Conservation (phyloP, 106 monocot genomes). For the Alisma plantagoaquatica region DNA sequence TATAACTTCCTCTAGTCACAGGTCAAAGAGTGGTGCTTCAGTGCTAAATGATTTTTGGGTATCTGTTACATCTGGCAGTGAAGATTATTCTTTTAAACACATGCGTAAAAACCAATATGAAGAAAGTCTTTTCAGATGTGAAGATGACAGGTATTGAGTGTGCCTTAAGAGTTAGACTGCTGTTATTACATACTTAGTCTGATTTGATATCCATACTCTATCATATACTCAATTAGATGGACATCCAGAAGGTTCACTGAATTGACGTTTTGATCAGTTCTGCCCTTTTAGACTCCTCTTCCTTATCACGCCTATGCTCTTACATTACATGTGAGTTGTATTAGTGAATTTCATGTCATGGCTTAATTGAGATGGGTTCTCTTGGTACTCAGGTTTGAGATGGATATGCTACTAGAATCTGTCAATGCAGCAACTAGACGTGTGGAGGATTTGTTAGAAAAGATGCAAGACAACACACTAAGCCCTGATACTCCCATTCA, state of each 20-base stretch:
- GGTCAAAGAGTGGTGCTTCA: conserved; percentile 58
- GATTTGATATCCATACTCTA: no score
- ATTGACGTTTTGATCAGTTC: no score
- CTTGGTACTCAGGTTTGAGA: conserved; percentile 46
- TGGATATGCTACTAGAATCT: conserved; percentile 84
- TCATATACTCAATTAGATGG: no score
- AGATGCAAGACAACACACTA: conserved; percentile 63
- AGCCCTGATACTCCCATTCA: conserved; percentile 54
- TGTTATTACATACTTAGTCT: no score
- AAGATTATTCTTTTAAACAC: conserved; percentile 98
- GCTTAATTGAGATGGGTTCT: background rate
- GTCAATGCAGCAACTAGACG: conserved; percentile 63
- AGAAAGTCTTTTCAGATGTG: conserved; percentile 96
- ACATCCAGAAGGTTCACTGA: no score
- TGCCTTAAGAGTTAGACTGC: no score
- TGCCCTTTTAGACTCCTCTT: no score
- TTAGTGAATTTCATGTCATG: no score
- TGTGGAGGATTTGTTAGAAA: conserved; percentile 71
- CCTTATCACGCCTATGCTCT: no score
- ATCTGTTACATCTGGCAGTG: conserved; percentile 93
- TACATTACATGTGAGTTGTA: no score
- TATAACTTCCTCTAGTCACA: conserved; percentile 68
- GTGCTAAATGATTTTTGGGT: conserved; percentile 97
- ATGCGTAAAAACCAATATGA: conserved; percentile 98
- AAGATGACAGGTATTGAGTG: conserved; percentile 86